Evolutionary conservation across 306 rosid species (phyloP).

Genomic region (Notholithocarpus densiflorus): DNA sequence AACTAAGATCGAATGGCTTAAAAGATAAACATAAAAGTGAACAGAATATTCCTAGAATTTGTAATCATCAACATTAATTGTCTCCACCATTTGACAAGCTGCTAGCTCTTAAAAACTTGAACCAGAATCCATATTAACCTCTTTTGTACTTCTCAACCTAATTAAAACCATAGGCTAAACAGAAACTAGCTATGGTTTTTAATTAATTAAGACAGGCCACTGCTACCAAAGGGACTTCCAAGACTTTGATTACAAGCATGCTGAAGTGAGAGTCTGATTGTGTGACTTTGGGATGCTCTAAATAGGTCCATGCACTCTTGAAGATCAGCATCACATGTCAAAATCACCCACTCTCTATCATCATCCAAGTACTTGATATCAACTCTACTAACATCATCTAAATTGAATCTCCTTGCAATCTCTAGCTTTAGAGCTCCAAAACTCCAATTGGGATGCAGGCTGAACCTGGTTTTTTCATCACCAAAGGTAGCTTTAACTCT

Average conservation of each 20-base stretch:
- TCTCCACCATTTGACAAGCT: conserved; percentile 1
- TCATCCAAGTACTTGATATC: conserved; percentile 52
- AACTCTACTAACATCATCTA: conserved; percentile 34
- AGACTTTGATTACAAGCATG: conserved; percentile 38
- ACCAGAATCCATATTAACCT: too few species aligned
- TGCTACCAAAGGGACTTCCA: conserved; percentile 29
- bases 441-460: conserved; percentile 41
- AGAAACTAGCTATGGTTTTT: not conserved
- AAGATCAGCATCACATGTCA: conserved; percentile 57
- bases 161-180: too few species aligned
- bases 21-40: conserved; percentile 10
- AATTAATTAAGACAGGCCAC: conserved; percentile 21
- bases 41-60: not conserved
- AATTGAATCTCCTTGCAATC: conserved; percentile 50
- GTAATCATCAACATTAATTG: not conserved
- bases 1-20: conserved; percentile 16
- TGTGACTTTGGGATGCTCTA: conserved; percentile 43
- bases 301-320: conserved; percentile 52
- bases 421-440: conserved; percentile 46
- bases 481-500: conserved; percentile 56
- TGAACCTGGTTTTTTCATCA: conserved; percentile 49
- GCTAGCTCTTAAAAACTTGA: too few species aligned
- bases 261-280: conserved; percentile 49
- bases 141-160: too few species aligned
- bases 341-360: conserved; percentile 47